Percentiles rank a stretch among this genome's conserved stretches.
Conservation (phyloP, 306 rosid genomes). For the Senna tora region DNA sequence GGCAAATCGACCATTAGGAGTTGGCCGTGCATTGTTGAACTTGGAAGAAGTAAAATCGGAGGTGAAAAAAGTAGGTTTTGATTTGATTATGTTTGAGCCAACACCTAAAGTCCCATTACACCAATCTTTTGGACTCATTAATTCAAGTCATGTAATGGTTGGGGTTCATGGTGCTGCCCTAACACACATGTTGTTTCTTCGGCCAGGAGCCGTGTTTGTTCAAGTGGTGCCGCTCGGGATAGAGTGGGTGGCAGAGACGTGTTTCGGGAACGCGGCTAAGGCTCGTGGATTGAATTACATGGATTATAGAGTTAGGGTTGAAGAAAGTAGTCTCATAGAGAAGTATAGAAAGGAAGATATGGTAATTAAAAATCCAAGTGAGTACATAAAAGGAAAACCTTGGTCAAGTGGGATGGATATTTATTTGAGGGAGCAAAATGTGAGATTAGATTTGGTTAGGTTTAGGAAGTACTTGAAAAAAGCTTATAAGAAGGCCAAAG, state of each 20-base stretch:
- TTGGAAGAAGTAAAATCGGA: slow-evolving; percentile 24
- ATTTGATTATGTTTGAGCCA: slow-evolving; percentile 46
- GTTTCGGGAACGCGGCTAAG: slow-evolving; percentile 4
- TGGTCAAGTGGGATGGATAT: slow-evolving; percentile 37
- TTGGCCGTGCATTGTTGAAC: slow-evolving; percentile 32
- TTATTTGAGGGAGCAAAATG: slow-evolving; percentile 50
- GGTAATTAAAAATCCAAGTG: slow-evolving; percentile 36
- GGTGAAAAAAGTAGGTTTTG: slow-evolving; percentile 41
- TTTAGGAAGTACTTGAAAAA: slow-evolving; percentile 30
- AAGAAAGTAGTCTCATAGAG: slow-evolving; percentile 46
- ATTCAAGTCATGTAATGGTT: slow-evolving; percentile 53
- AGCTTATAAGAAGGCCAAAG: slow-evolving; percentile 36
- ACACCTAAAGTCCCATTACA: slow-evolving; percentile 4
- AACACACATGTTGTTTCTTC: slow-evolving; percentile 49
- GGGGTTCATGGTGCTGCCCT: slow-evolving; percentile 55
- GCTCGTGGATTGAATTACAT: slow-evolving; percentile 31
- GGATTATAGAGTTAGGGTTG: slow-evolving; percentile 40
- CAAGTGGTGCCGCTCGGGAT: slow-evolving; percentile 57
- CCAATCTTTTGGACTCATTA: slow-evolving; percentile 38
- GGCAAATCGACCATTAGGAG: background rate
- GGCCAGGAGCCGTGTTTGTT: slow-evolving; percentile 33
- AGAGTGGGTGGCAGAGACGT: slow-evolving; percentile 36
- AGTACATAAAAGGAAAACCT: slow-evolving; percentile 32
- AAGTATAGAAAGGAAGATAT: slow-evolving; percentile 37
- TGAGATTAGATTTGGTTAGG: slow-evolving; percentile 46